These are phyloP conservation scores for Aspergillus panamensis DNA, from an alignment of 495 filamentous ascomycete genomes.

Conservation along the genomic window DNA sequence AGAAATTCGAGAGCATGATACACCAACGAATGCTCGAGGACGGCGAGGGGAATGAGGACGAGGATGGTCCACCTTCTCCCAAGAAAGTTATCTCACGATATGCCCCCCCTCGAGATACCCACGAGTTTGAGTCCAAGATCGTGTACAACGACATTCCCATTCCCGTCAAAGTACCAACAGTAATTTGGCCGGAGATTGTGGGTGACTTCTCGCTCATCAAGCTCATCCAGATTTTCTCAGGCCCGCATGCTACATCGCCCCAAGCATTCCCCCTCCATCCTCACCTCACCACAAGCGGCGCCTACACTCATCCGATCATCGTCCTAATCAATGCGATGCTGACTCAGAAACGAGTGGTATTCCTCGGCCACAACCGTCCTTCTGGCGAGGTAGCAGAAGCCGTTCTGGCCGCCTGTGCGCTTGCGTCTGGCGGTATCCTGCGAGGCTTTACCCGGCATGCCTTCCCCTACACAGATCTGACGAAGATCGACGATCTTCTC, in stretches of 20 bases:
- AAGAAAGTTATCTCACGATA: slow-evolving; percentile 51
- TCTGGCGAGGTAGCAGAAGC: slow-evolving; percentile 94
- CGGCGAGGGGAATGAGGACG: slow-evolving; percentile 26
- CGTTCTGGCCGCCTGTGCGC: slow-evolving; percentile 86
- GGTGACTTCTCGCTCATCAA: slow-evolving; percentile 98
- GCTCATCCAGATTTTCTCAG: slow-evolving; percentile 88
- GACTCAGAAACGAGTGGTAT: slow-evolving; percentile 94
- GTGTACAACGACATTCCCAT: slow-evolving; percentile 94
- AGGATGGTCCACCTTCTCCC: slow-evolving; percentile 39
- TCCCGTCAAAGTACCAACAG: slow-evolving; percentile 91
- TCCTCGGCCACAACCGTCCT: slow-evolving; percentile 90
- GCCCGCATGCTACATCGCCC: slow-evolving; percentile 72
- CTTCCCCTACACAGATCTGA: slow-evolving; percentile 97
- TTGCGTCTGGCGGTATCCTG: slow-evolving; percentile 92
- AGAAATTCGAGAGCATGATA: slow-evolving; percentile 96
- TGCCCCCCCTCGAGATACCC: slow-evolving; percentile 81
- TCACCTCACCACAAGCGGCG: slow-evolving; percentile 88
- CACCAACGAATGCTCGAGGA: slow-evolving; percentile 59
- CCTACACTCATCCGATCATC: slow-evolving; percentile 55
- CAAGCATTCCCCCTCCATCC: slow-evolving; percentile 84
- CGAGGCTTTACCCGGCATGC: slow-evolving; percentile 95
- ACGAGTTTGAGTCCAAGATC: slow-evolving; percentile 93
- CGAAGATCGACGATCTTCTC: slow-evolving; percentile 94
- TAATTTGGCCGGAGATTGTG: slow-evolving; percentile 90
- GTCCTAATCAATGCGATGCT: slow-evolving; percentile 63